Conservation (phyloP, 371 early-diverging fungal genomes). For the Dinochytrium kinnereticum region DNA sequence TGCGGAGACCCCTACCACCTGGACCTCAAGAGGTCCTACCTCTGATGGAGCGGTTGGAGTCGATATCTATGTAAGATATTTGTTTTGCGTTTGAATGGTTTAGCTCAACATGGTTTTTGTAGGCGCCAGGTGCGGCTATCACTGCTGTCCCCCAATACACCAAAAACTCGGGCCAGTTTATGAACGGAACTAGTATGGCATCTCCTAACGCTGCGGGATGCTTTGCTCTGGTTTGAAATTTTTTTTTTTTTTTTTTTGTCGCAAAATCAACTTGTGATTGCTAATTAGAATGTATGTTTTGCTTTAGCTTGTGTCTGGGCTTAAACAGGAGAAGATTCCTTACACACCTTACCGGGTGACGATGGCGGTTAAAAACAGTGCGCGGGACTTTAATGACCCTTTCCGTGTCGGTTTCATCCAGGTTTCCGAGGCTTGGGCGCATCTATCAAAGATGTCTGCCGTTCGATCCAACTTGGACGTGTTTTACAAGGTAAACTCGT, state of each 20-base stretch:
- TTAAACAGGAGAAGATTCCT: slow-evolving; percentile 67
- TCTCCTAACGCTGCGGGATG: slow-evolving; percentile 74
- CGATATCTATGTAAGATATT: slow-evolving; percentile 65
- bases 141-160: slow-evolving; percentile 87
- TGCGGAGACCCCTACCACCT: slow-evolving; percentile 82
- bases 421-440: slow-evolving; percentile 85
- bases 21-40: slow-evolving; percentile 90
- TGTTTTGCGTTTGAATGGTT: neutral
- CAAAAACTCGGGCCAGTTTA: slow-evolving; percentile 73
- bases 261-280: no score
- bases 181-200: slow-evolving; percentile 91
- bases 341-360: slow-evolving; percentile 86
- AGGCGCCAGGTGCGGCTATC: slow-evolving; percentile 87
- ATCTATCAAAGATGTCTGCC: slow-evolving; percentile 66
- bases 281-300: no score
- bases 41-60: slow-evolving; percentile 77
- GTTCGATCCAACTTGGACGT: slow-evolving; percentile 70
- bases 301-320: slow-evolving; percentile 74
- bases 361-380: slow-evolving; percentile 77
- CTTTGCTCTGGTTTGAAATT: neutral
- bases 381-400: slow-evolving; percentile 74
- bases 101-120: neutral
- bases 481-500: slow-evolving; percentile 65
- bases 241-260: no score
- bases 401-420: slow-evolving; percentile 84